Conservation (phyloP, 495 filamentous ascomycete genomes). For the Rhypophila decipiens region DNA sequence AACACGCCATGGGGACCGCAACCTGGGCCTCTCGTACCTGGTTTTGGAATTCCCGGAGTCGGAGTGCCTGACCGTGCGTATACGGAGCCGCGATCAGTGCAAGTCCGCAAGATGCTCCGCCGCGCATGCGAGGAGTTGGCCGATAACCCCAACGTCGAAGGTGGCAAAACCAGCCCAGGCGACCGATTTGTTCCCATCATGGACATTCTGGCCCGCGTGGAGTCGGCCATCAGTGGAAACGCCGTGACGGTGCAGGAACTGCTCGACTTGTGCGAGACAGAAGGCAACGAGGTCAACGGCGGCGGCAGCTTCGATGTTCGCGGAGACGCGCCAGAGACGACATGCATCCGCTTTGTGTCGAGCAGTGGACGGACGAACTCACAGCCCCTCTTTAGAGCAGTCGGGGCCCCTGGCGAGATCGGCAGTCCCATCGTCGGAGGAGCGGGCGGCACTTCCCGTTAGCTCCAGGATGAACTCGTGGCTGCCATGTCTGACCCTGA, state of each 20-base stretch:
- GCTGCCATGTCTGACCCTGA: no score
- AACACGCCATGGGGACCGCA: constrained; percentile 21
- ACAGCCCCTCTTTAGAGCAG: constrained; percentile 24
- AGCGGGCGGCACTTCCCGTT: constrained; percentile 8
- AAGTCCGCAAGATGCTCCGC: constrained; percentile 45
- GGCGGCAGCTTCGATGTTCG: constrained; percentile 73
- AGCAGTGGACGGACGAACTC: constrained; percentile 26
- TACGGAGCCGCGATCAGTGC: constrained; percentile 31
- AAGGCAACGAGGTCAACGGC: constrained; percentile 80
- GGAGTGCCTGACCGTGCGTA: constrained; percentile 20
- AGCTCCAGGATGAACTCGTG: constrained; percentile 4
- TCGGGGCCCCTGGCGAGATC: constrained; percentile 50
- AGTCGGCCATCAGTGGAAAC: constrained; percentile 53
- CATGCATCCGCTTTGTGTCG: constrained; percentile 58
- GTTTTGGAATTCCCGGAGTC: constrained; percentile 23
- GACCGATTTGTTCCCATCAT: constrained; percentile 63
- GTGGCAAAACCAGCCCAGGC: constrained; percentile 18
- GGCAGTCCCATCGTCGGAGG: constrained; percentile 28
- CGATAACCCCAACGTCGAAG: constrained; percentile 23
- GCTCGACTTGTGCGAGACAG: constrained; percentile 84
- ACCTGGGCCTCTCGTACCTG: constrained; percentile 11
- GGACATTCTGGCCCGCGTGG: constrained; percentile 59
- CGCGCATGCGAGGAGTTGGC: constrained; percentile 42
- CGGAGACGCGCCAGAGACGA: constrained; percentile 34
- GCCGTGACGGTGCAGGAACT: constrained; percentile 64